These are phyloP conservation scores for Rhodocollybia butyracea DNA, from an alignment of 768 basidiomycete genomes.

Conservation along the genomic window DNA sequence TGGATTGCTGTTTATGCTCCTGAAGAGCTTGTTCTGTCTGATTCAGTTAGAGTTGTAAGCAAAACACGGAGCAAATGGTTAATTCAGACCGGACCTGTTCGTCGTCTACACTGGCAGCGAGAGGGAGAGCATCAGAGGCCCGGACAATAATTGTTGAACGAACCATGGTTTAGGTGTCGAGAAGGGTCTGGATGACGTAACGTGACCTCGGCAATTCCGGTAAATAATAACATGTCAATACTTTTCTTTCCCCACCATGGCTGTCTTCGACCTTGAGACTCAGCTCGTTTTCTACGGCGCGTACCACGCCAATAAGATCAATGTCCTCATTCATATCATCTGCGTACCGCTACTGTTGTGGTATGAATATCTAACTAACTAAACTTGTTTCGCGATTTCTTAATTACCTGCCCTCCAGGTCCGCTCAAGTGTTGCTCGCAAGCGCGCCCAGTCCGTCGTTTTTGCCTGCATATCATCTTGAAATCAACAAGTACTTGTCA, in stretches of 20 bases:
- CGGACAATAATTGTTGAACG: conserved; percentile 84
- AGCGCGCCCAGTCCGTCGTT: conserved; percentile 49
- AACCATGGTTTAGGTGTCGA: conserved; percentile 52
- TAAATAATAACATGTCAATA: not conserved
- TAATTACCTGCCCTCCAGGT: conserved; percentile 37
- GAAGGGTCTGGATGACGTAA: conserved; percentile 2
- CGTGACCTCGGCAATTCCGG: too few relatives aligned
- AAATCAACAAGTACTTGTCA: conserved; percentile 57
- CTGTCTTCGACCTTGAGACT: conserved; percentile 59
- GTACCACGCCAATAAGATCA: conserved; percentile 82
- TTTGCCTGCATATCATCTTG: conserved; percentile 48
- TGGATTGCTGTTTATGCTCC: conserved; percentile 98
- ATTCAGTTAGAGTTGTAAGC: conserved; percentile 8
- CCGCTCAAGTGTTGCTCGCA: conserved; percentile 50
- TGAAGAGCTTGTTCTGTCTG: conserved; percentile 92
- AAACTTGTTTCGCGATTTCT: not conserved
- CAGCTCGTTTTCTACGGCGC: conserved; percentile 94
- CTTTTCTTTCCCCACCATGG: conserved; percentile 20
- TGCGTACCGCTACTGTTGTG: conserved; percentile 85
- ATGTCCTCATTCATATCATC: conserved; percentile 81
- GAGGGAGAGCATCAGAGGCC: conserved; percentile 82
- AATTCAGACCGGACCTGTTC: conserved; percentile 64
- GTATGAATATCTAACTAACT: conserved; percentile 34
- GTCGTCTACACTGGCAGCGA: conserved; percentile 96
- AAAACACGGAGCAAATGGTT: not conserved